Percentiles rank a stretch among this genome's conserved stretches.
These are phyloP conservation scores for Stylosanthes scabra DNA, from an alignment of 331 rosid species.

Conservation along the genomic window DNA sequence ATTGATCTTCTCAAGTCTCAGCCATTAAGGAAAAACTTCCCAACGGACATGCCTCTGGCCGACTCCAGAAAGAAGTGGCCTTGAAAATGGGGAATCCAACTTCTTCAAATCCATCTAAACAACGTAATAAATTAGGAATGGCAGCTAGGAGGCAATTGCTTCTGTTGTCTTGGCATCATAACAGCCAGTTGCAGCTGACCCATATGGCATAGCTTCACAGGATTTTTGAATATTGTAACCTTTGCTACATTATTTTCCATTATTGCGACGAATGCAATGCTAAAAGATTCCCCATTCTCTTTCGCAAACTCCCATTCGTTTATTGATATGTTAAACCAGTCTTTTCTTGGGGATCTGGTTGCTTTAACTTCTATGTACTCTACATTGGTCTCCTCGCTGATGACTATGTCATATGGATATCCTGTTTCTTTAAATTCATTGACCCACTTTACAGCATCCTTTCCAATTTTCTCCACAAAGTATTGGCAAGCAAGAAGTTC, in stretches of 20 bases:
- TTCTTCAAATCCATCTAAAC: not conserved
- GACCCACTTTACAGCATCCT: constrained; percentile 70
- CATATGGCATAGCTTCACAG: constrained; percentile 65
- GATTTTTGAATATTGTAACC: constrained; percentile 70
- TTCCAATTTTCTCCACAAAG: constrained; percentile 55
- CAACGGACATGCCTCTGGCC: not conserved
- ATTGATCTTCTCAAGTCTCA: constrained; percentile 10
- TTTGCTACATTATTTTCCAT: constrained; percentile 53
- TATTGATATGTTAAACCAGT: constrained; percentile 79
- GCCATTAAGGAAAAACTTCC: constrained; percentile 1
- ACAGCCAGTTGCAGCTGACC: constrained; percentile 72
- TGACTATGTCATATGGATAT: constrained; percentile 72
- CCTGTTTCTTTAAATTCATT: constrained; percentile 78
- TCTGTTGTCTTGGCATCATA: constrained; percentile 62
- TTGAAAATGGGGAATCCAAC: not conserved
- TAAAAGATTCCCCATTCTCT: constrained; percentile 76
- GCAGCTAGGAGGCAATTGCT: constrained; percentile 49
- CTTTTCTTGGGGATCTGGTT: constrained; percentile 73
- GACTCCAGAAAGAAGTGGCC: constrained; percentile 14
- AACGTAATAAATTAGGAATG: not conserved
- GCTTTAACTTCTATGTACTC: constrained; percentile 90
- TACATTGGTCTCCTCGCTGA: constrained; percentile 48
- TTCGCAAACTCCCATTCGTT: constrained; percentile 90
- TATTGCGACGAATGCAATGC: constrained; percentile 72
- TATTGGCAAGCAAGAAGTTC: constrained; percentile 77